Conservation (phyloP, 2,329 filamentous ascomycete species). For the Neurospora sp. region DNA sequence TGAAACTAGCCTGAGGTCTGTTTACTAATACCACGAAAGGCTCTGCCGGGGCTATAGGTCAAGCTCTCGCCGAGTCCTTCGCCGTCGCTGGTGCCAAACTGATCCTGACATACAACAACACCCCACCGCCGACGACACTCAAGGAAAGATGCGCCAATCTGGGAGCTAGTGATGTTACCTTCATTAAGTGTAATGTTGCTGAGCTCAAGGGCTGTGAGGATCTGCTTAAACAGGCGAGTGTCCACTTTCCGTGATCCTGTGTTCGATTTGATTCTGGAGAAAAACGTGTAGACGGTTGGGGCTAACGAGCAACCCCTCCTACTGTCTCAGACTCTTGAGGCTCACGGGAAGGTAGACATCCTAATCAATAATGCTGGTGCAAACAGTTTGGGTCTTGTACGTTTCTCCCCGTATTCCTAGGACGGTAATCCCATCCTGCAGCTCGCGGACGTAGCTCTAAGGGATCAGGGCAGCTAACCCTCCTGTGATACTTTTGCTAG, state of each 20-base stretch:
- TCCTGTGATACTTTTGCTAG: slow-evolving; percentile 1
- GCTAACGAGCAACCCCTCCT: not conserved
- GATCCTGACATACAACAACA: slow-evolving; percentile 21
- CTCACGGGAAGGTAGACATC: slow-evolving; percentile 16
- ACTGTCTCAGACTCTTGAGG: slow-evolving; percentile 10
- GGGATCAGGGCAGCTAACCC: not conserved
- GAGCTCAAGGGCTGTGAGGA: slow-evolving; percentile 17
- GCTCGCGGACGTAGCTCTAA: not conserved
- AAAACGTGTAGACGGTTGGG: not conserved
- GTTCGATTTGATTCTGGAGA: not conserved
- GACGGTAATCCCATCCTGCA: not conserved
- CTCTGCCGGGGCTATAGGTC: slow-evolving; percentile 21
- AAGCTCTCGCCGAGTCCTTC: slow-evolving; percentile 21
- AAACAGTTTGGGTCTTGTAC: slow-evolving; percentile 19
- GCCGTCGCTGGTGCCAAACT: slow-evolving; percentile 21
- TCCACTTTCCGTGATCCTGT: not conserved
- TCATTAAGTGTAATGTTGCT: slow-evolving; percentile 19
- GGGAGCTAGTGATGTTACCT: slow-evolving; percentile 15
- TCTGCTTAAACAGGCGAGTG: slow-evolving; percentile 15
- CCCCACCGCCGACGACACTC: slow-evolving; percentile 15
- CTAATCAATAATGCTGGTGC: slow-evolving; percentile 23
- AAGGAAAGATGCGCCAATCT: slow-evolving; percentile 14
- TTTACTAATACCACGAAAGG: slow-evolving; percentile 4
- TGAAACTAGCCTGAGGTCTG: not conserved
- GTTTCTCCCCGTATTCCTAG: not conserved